Evolutionary conservation across 768 basidiomycete genomes (phyloP), one percentile per base, ranked within the genome.

Genomic region (Boletales sp.): DNA sequence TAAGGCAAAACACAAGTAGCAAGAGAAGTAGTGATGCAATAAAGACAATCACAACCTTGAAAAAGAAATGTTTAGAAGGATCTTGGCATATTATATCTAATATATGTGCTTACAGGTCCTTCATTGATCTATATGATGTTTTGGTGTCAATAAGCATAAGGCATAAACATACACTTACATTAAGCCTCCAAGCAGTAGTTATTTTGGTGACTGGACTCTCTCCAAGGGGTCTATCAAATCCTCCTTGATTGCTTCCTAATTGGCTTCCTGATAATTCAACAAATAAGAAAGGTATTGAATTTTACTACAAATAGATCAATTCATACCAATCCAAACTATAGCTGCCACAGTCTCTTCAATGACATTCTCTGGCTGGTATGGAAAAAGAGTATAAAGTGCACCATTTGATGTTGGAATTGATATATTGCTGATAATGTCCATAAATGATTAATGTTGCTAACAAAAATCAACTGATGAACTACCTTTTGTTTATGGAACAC

Each of bases 281-380:
- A 3, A 0, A 3, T 5, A 39, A 18, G 19, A 12, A 12, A 19
- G 38, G 21, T 39, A 12, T 19, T 11, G 7, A 39, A 21, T 15
- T 34, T 12, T 18, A 2, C 5, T n/a, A 5, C 6, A 28, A 28
- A 28, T 28, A 28, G 3, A 28, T 28, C 25, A 18, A 50, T 7
- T 39, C 13, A 21, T 36, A 60, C 58, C 48, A 13, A 36, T 48
- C 58, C 54, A 59, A 19, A 59, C 12, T 11, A 40, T 28, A 5
- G 37, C 21, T 30, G 58, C 58, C 13, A 46, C 35, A 4, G 40
- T 40, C 1, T 44, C 3, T 21, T 48, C 46, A 35, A 59, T 28
- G 10, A 13, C 42, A 3, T 41, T 19, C 21, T 59, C 41, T 1
- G 60, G 8, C 3, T 43, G 28, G 6, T 28, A 28, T 33, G 44